Base-by-base conservation (phyloP, 2,329 filamentous ascomycete species). In the Neonectria hederae region DNA sequence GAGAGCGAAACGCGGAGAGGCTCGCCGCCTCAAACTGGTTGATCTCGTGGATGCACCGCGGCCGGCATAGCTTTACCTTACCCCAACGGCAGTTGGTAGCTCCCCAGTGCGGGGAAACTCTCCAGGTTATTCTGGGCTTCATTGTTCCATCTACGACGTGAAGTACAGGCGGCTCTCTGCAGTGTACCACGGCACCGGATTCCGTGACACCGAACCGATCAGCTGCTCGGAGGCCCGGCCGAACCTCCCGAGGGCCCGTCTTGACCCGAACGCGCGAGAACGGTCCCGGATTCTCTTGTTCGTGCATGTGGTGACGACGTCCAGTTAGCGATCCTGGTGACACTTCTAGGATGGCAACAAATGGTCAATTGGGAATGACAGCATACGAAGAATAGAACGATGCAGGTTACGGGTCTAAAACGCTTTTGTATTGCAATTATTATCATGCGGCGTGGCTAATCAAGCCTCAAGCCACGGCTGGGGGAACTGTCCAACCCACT, bases 401-500 rank as follows among this genome's bases (percentile, higher is more conserved):
- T 9, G 4, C n/a, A n/a, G 10, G 17, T 17, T 19, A 17, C 8
- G 24, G 45, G 5, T 28, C 11, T 10, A 17, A 40, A 70, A 72
- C 62, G 58, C 62, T 54, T 59, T 45, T 57, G 43, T 35, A 38
- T 58, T 45, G 42, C 43, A 28, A 51, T 46, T 59, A 61, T 62
- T 54, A 51, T 48, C 59, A 32, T 61, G 52, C 30, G 30, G 7
- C 26, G 26, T 62, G 52, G 30, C 42, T 45, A 46, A 59, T 70
- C 59, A 75, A 52, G 68, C 66, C 53, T 73, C 62, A 40, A 75
- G 58, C 74, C 74, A 75, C 32, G 74, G 74, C 71, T 75, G 72
- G 22, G 71, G 69, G 59, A 75, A 75, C 30, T 66, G 65, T n/a
- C 89, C 86, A 43, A 91, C 89, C 90, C 90, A 92, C 72, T 90